Evolutionary conservation across 306 rosid genomes (phyloP).

Genomic region (Castanopsis chinensis): DNA sequence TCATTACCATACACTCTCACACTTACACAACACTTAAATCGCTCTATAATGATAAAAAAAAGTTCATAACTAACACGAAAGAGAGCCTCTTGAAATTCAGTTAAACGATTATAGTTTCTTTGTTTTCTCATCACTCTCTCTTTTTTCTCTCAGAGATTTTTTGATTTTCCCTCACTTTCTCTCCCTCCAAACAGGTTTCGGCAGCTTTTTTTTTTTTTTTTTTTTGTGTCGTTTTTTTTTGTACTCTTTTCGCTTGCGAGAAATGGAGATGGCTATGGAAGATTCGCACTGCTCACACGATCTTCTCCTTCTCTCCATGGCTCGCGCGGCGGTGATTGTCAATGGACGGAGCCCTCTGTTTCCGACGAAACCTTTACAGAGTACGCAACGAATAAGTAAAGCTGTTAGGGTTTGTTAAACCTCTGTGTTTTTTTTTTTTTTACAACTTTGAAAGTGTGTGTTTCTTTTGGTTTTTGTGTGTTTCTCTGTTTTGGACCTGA

Average conservation of each 20-base stretch:
- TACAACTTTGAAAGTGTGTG: constrained; percentile 13
- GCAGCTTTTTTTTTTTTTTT: too few species aligned
- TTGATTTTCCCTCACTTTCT: constrained; percentile 26
- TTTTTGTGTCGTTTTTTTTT: too few species aligned
- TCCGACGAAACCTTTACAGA: constrained; percentile 51
- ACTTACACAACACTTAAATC: background rate
- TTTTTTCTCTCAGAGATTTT: background rate
- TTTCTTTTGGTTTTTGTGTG: constrained; percentile 13
- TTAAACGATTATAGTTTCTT: constrained; percentile 6
- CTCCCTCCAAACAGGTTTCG: constrained; percentile 15
- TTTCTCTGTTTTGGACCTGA: constrained; percentile 19
- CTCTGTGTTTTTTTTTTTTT: constrained; percentile 4
- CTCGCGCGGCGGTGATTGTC: constrained; percentile 40
- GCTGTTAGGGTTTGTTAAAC: constrained; percentile 30
- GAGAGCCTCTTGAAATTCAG: constrained; percentile 25
- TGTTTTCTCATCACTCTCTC: background rate
- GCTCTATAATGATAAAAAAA: background rate
- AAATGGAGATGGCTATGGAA: constrained; percentile 78
- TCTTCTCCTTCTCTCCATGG: constrained; percentile 45
- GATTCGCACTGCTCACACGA: constrained; percentile 50
- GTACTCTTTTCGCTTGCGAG: constrained; percentile 14
- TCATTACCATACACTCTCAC: background rate
- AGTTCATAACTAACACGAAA: background rate
- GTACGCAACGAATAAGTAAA: constrained; percentile 53
- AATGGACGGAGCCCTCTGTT: constrained; percentile 57